These are phyloP conservation scores for Penicillium hordei DNA, from an alignment of 2,329 filamentous ascomycete genomes.

Conservation along the genomic window DNA sequence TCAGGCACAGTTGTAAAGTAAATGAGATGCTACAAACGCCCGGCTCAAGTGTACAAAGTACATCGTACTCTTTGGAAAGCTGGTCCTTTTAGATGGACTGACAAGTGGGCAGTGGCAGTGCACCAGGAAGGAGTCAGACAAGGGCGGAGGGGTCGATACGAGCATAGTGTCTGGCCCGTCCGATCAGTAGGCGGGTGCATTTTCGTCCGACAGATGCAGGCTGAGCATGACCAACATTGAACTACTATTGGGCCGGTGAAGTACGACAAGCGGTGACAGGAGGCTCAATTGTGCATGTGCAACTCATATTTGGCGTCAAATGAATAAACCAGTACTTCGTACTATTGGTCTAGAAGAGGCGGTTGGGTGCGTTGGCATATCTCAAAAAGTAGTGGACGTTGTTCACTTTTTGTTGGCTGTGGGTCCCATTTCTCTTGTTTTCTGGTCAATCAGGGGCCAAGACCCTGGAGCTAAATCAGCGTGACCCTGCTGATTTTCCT, in stretches of 20 bases:
- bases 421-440: not conserved
- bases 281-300: constrained; percentile 3
- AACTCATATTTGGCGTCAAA: constrained; percentile 2
- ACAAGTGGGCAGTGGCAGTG: constrained; percentile 10
- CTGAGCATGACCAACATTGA: not conserved
- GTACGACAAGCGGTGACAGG: not conserved
- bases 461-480: not conserved
- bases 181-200: not conserved
- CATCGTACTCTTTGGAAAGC: not conserved
- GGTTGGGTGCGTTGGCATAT: not conserved
- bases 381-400: not conserved
- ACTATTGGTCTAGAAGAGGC: not conserved
- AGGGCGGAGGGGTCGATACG: not conserved
- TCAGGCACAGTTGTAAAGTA: not conserved
- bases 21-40: not conserved
- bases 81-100: not conserved
- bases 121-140: not conserved
- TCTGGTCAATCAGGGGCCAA: not conserved
- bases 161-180: not conserved
- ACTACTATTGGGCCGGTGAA: not conserved
- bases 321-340: not conserved
- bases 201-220: not conserved
- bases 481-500: not conserved
- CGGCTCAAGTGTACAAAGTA: not conserved
- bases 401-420: not conserved